A percentile compares a stretch with the other conserved stretches of the same genome.
Conservation (phyloP, 495 filamentous ascomycete species). For the Bacidia rubella region DNA sequence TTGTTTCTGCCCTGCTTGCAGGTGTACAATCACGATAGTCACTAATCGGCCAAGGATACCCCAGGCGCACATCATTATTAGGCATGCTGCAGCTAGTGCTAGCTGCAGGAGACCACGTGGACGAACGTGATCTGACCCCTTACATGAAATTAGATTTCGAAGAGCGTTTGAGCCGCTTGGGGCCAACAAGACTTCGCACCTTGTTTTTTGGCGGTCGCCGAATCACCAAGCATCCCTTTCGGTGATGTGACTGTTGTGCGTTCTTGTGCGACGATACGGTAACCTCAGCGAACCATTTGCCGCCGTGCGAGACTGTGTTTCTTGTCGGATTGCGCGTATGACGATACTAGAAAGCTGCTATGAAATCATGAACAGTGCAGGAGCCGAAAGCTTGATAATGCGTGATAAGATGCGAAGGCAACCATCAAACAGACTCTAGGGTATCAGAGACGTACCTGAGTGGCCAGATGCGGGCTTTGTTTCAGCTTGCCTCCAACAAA, state of each 20-base stretch:
- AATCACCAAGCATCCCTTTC: too few species aligned
- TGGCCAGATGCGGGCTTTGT: too few species aligned
- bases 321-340: neutral
- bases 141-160: neutral
- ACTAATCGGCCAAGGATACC: too few species aligned
- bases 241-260: too few species aligned
- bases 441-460: too few species aligned
- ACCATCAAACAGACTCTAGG: neutral
- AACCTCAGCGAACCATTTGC: neutral
- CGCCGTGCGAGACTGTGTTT: neutral
- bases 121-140: neutral
- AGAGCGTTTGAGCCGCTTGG: neutral
- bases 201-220: neutral
- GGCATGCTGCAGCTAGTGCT: neutral
- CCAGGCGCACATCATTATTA: neutral
- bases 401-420: neutral
- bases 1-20: too few species aligned
- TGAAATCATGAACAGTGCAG: neutral
- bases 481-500: neutral
- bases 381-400: neutral
- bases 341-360: too few species aligned
- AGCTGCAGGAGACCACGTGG: neutral
- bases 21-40: too few species aligned
- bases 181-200: neutral
- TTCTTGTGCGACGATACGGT: neutral